phyloP scores from a whole-genome alignment of 1,139 yeast genomes.

The Geotrichum carabidarum region DNA sequence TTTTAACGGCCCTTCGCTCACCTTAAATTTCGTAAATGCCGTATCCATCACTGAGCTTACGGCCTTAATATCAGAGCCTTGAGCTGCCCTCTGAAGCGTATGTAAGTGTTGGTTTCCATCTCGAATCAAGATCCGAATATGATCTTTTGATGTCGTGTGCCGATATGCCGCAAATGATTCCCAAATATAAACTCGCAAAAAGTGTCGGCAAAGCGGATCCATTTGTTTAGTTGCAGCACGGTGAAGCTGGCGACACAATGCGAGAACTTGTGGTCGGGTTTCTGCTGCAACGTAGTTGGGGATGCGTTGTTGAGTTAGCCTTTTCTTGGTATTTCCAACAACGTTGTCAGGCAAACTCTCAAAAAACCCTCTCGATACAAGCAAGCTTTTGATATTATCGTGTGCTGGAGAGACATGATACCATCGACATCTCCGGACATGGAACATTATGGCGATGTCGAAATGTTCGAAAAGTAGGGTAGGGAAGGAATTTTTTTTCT shows the following conservation, averaged over 20 bases:
- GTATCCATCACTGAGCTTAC: slow-evolving; percentile 19
- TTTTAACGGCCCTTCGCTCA: slow-evolving; percentile 24
- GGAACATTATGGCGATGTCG: neutral
- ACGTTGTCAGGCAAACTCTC: neutral
- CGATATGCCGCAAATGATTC: slow-evolving; percentile 25
- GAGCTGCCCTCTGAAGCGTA: slow-evolving; percentile 20
- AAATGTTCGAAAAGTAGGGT: neutral
- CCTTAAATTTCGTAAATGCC: slow-evolving; percentile 19
- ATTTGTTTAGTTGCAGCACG: slow-evolving; percentile 21
- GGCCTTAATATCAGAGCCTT: slow-evolving; percentile 17
- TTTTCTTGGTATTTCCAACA: neutral
- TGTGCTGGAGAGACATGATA: too few species aligned
- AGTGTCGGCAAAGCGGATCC: slow-evolving; percentile 28
- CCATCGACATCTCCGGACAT: too few species aligned
- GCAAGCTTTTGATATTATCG: neutral
- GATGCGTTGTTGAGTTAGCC: neutral
- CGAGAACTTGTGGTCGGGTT: slow-evolving; percentile 21
- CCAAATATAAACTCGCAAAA: slow-evolving; percentile 20
- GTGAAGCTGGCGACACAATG: slow-evolving; percentile 21
- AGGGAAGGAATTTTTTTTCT: neutral
- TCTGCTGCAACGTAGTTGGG: slow-evolving; percentile 2
- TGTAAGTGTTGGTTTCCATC: slow-evolving; percentile 19
- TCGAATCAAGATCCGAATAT: slow-evolving; percentile 22
- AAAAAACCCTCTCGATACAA: slow-evolving; percentile 2
- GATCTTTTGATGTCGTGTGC: slow-evolving; percentile 20